A percentile compares a stretch with the other conserved stretches of the same genome.
Evolutionary conservation across 2,329 filamentous ascomycete genomes (phyloP).

Genomic region (Colletotrichum tropicale): DNA sequence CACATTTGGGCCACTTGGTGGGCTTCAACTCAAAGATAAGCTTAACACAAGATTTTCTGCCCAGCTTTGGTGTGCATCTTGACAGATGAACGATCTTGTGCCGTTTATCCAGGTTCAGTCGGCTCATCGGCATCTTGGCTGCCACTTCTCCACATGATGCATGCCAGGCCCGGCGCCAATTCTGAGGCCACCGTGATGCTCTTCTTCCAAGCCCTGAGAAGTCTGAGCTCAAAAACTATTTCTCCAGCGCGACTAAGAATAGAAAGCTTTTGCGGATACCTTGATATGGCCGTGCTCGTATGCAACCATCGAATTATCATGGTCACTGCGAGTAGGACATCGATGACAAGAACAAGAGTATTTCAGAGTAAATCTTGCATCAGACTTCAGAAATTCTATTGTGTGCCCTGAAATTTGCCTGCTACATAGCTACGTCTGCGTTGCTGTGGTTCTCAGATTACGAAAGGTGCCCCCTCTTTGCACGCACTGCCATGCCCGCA

Average conservation of each 20-base stretch:
- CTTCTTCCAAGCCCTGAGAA: not conserved
- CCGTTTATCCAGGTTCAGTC: not conserved
- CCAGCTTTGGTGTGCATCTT: not conserved
- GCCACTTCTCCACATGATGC: not conserved
- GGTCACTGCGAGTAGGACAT: not conserved
- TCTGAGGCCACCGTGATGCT: not conserved
- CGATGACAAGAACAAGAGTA: not conserved
- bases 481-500: not conserved
- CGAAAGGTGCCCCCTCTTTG: rapidly evolving
- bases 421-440: rapidly evolving
- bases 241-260: rapidly evolving
- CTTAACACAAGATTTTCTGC: not conserved
- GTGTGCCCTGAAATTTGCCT: not conserved
- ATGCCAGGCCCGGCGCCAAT: not conserved
- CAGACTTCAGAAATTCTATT: not conserved
- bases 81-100: not conserved
- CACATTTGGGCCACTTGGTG: not conserved
- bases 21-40: not conserved
- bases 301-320: not conserved
- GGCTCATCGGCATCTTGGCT: not conserved
- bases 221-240: rapidly evolving
- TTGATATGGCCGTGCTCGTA: not conserved
- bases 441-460: not conserved
- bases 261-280: not conserved
- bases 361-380: rapidly evolving